A percentile compares a stretch with the other conserved stretches of the same genome.
These are phyloP conservation scores for Pontederia paniculata DNA, from an alignment of 176 grass and related monocot species.

Conservation along the genomic window DNA sequence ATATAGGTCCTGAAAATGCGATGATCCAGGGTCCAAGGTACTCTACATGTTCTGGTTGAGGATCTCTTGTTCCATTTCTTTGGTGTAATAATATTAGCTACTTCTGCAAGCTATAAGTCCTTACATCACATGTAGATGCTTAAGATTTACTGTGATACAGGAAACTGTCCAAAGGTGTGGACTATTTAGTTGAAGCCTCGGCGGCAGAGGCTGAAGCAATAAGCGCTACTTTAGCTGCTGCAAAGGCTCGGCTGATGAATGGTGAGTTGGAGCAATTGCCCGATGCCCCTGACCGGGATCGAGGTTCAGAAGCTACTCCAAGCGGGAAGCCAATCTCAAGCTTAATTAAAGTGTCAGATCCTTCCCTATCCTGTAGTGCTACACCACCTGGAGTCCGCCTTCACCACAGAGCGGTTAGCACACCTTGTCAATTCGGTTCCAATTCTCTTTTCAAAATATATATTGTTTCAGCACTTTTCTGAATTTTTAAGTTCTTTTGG, in stretches of 20 bases:
- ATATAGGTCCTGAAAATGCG: conserved; percentile 93
- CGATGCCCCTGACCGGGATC: conserved; percentile 19
- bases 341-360: conserved; percentile 26
- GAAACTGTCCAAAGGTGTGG: conserved; percentile 35
- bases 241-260: conserved; percentile 36
- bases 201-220: conserved; percentile 52
- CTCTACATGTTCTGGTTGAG: background rate
- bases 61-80: background rate
- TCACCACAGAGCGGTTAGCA: no score
- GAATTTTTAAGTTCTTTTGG: no score
- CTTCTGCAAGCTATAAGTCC: no score
- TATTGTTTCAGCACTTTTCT: no score
- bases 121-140: background rate
- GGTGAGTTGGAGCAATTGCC: conserved; percentile 15
- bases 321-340: conserved; percentile 15
- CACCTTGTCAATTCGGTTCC: no score
- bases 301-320: conserved; percentile 19
- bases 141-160: conserved; percentile 16
- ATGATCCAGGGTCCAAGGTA: conserved; percentile 82
- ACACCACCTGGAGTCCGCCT: background rate
- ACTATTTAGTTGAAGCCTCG: conserved; percentile 45
- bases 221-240: conserved; percentile 41
- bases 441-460: no score
- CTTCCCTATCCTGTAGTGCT: conserved; percentile 12
- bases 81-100: no score